Evolutionary conservation across 129 eudicot species (phyloP), one percentile per base, ranked within the genome.

Genomic region (Deinandra increscens): DNA sequence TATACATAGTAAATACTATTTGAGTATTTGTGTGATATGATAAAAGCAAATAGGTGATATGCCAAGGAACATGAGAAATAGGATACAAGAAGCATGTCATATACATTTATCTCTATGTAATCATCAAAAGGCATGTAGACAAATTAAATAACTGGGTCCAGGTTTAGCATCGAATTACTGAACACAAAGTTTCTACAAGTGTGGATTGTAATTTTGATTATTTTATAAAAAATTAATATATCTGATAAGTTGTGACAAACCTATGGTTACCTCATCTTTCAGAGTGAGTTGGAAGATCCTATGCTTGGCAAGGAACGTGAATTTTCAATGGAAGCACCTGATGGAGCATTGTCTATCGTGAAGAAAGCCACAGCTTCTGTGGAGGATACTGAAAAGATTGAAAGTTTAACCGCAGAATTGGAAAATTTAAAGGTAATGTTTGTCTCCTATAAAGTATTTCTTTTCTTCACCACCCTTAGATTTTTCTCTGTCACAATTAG

Each of bases 301-400:
- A 83, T 72, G 74, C 75, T 81, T 61, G 68, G 41, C 17, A 70
- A 82, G 67, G 88, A 85, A 75, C 84, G 79, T 68, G 90, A 79
- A 61, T 66, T 64, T 66, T 77, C 88, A 64, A 82, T 78, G 73
- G 87, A 78, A 71, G 90, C 95, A 69, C 69, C 84, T 49, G 83
- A 80, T 78, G 92, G 80, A 71, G 87, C 90, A 68, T 42, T 78
- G 60, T 71, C 87, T 5, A 76, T 80, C 45, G 77, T 71, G 72
- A 54, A 80, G 50, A 90, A 83, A 76, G 75, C 81, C 62, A 86
- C 83, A 43, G 86, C 82, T 77, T 85, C 89, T 37, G 78, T 81
- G 53, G 92, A 79, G 80, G 87, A 91, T 75, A 78, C 96, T 14
- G 83, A 77, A 66, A 88, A 88, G 81, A 78, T 91, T 53, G 85